Conservation (phyloP, 495 filamentous ascomycete genomes). For the Podospora australis region DNA sequence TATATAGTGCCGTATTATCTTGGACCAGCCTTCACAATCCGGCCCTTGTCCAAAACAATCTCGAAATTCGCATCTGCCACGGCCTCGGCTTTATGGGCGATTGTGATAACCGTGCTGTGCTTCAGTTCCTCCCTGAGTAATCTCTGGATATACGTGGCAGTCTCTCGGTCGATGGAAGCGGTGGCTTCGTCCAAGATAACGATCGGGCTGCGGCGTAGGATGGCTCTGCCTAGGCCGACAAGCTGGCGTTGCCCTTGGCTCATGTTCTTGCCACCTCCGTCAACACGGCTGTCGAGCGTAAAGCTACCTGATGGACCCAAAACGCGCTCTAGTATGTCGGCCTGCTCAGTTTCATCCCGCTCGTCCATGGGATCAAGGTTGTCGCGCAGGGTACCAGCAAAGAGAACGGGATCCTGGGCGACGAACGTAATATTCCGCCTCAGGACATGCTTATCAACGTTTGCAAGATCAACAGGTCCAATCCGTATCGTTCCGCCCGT, state of each 20-base stretch:
- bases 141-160: conserved; percentile 69
- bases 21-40: conserved; percentile 32
- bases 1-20: too few species aligned
- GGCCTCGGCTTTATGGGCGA: conserved; percentile 77
- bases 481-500: conserved; percentile 51
- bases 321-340: conserved; percentile 38
- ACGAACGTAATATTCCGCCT: conserved; percentile 53
- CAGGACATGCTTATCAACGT: conserved; percentile 47
- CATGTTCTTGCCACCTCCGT: conserved; percentile 53
- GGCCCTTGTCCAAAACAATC: conserved; percentile 62
- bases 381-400: conserved; percentile 49
- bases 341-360: conserved; percentile 41
- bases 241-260: conserved; percentile 58
- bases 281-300: conserved; percentile 40
- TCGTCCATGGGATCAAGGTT: conserved; percentile 49
- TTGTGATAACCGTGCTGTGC: conserved; percentile 76
- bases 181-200: conserved; percentile 75
- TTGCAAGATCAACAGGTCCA: conserved; percentile 45
- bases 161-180: conserved; percentile 75
- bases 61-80: conserved; percentile 71
- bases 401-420: conserved; percentile 56
- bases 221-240: conserved; percentile 51
- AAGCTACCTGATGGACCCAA: conserved; percentile 30
- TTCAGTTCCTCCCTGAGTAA: conserved; percentile 67
- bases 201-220: conserved; percentile 52